Percentiles rank a stretch among this genome's conserved stretches.
Conservation (phyloP, 306 rosid genomes). For the Gillenia trifoliata region DNA sequence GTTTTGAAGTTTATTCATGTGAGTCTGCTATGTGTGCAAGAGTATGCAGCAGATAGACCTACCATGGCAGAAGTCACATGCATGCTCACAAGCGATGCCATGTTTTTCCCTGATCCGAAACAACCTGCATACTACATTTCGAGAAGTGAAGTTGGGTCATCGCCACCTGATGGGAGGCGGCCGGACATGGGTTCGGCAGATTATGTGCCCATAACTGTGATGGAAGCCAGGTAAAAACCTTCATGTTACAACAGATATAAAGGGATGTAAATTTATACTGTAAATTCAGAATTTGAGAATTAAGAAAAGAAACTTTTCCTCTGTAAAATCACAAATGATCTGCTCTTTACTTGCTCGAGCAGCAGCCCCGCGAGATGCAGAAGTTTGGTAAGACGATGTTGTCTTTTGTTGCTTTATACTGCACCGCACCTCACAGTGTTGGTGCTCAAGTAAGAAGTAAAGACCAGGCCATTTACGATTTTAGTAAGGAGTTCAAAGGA, state of each 20-base stretch:
- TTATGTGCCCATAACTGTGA: slow-evolving; percentile 3
- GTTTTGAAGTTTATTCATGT: slow-evolving; percentile 9
- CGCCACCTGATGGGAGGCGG: background rate
- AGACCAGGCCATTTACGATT: background rate
- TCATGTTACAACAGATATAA: background rate
- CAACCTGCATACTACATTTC: slow-evolving; percentile 8
- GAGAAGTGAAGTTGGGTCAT: slow-evolving; percentile 9
- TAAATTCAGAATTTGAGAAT: too few relatives aligned
- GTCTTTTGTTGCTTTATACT: background rate
- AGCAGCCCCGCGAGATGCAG: background rate
- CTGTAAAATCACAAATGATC: background rate
- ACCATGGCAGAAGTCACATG: slow-evolving; percentile 24
- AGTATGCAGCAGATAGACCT: slow-evolving; percentile 13
- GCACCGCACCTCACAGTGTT: background rate
- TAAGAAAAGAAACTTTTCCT: background rate
- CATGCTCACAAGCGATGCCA: slow-evolving; percentile 13
- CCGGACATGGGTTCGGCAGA: background rate
- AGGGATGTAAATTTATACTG: too few relatives aligned
- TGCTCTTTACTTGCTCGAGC: background rate
- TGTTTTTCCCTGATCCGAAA: slow-evolving; percentile 12
- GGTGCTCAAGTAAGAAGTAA: background rate
- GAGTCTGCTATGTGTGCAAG: slow-evolving; percentile 6
- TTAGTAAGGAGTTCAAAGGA: background rate
- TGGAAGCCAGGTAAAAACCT: slow-evolving; percentile 9
- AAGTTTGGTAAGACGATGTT: background rate